phyloP scores from a whole-genome alignment of 306 rosid species.

The Quercus dentata region DNA sequence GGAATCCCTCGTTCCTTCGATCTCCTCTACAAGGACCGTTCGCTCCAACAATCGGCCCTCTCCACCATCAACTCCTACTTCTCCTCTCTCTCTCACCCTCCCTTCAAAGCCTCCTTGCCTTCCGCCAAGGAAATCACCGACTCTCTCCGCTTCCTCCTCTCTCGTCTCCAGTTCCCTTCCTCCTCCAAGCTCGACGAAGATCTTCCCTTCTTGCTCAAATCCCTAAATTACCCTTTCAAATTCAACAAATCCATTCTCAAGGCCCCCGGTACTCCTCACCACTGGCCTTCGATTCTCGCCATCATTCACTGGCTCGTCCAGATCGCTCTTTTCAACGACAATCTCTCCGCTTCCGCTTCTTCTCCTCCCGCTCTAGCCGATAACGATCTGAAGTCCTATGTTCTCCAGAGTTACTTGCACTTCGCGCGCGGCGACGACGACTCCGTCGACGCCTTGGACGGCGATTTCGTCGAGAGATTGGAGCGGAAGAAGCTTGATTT shows the following conservation, averaged over 20 bases:
- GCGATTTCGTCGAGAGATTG: conserved; percentile 34
- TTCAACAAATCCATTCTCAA: conserved; percentile 67
- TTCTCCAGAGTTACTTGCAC: conserved; percentile 42
- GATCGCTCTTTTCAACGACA: conserved; percentile 37
- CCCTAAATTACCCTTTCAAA: conserved; percentile 61
- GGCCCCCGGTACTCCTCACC: conserved; percentile 82
- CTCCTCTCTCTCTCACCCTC: conserved; percentile 42
- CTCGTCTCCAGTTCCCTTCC: conserved; percentile 42
- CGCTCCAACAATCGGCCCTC: conserved; percentile 49
- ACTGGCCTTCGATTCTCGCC: conserved; percentile 79
- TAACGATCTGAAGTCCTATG: conserved; percentile 42
- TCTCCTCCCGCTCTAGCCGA: conserved; percentile 14
- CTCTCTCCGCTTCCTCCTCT: conserved; percentile 57
- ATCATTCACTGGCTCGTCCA: conserved; percentile 92
- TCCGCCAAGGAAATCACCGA: conserved; percentile 69
- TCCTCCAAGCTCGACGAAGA: conserved; percentile 66
- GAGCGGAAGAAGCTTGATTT: conserved; percentile 40
- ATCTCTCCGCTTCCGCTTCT: conserved; percentile 20
- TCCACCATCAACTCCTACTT: conserved; percentile 64
- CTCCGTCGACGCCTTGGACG: conserved; percentile 48
- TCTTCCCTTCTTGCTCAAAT: conserved; percentile 56
- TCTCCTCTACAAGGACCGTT: conserved; percentile 76
- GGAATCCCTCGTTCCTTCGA: conserved; percentile 45
- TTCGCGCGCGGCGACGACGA: conserved; percentile 67
- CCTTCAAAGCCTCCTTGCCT: conserved; percentile 58